Base-by-base conservation (phyloP, 129 eudicot genomes). In the Pseudognaphalium luteoalbum region DNA sequence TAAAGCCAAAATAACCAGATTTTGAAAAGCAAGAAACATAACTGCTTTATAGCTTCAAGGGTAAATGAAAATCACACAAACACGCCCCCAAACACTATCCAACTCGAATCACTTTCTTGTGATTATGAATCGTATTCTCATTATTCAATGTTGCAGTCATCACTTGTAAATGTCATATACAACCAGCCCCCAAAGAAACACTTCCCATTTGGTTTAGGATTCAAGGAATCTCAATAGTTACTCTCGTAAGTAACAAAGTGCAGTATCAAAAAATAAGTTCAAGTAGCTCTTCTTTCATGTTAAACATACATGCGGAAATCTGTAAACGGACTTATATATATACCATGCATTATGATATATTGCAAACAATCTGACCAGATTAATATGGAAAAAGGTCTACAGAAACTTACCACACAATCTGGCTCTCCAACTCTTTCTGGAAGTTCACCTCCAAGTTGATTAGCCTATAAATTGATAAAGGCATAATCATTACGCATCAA, bases 341-440 rank as follows among this genome's bases (percentile, higher is more conserved):
- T 14, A 29, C 42, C 1, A 29, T 63, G 1, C 6, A 15, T 33
- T 21, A 61, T 10, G 52, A 70, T 21, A 60, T 44, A 70, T 21
- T 14, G 68, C 65, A 44, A 42, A 19, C 30, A 72, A 25, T 34
- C 2, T 17, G 16, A 35, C 10, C 66, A 63, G 50, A 65, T n/a
- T 29, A 20, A 34, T 63, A 58, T 47, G 1, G 3, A 3, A 76
- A 74, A 5, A 19, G 20, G 71, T 54, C 17, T 5, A 21, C 60
- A 68, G 21, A 66, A 77, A 73, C 68, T 77, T 86, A 93, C 98
- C 96, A 86, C 94, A 76, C 98, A 93, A 67, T 93, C 92, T 30
- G 94, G 89, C 58, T 90, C 89, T 75, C 96, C 98, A 81, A 75
- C 86, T 85, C 98, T 90, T 74, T 88, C 90, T 7, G 98, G 98